These are phyloP conservation scores for Neofusicoccum cordaticola DNA, from an alignment of 2,329 filamentous ascomycete genomes.

Conservation along the genomic window DNA sequence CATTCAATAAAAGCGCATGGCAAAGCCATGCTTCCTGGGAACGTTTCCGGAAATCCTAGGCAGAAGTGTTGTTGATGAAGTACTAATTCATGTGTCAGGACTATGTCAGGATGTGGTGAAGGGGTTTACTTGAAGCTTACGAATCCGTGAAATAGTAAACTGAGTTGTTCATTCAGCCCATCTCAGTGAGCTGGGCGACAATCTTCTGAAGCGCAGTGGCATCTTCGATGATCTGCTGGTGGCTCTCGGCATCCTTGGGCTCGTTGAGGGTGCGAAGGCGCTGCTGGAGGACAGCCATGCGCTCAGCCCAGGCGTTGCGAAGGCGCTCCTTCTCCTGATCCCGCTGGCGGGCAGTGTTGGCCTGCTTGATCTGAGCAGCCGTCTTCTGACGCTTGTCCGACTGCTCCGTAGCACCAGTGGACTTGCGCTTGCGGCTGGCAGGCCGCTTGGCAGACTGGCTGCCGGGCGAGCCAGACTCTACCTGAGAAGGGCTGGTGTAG, in stretches of 20 bases:
- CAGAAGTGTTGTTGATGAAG: not conserved
- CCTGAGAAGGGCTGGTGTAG: slow-evolving; percentile 41
- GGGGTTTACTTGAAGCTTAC: slow-evolving; percentile 4
- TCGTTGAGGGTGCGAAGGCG: slow-evolving; percentile 30
- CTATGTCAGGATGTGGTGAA: not conserved
- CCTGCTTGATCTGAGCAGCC: slow-evolving; percentile 25
- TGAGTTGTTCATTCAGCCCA: slow-evolving; percentile 29
- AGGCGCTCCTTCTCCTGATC: slow-evolving; percentile 30
- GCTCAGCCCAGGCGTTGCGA: slow-evolving; percentile 31
- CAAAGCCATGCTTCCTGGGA: slow-evolving; percentile 13
- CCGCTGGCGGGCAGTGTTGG: slow-evolving; percentile 31
- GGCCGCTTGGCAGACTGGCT: slow-evolving; percentile 28
- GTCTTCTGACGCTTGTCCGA: slow-evolving; percentile 34
- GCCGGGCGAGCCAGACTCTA: slow-evolving; percentile 30
- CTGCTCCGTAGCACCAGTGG: slow-evolving; percentile 27
- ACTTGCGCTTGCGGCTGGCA: slow-evolving; percentile 35
- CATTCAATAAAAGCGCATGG: slow-evolving; percentile 14
- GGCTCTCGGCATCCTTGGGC: slow-evolving; percentile 34
- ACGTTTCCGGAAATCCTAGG: slow-evolving; percentile 6
- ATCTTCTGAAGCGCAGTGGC: slow-evolving; percentile 34
- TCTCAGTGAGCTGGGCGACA: slow-evolving; percentile 31
- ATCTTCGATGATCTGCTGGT: slow-evolving; percentile 35
- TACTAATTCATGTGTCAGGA: not conserved
- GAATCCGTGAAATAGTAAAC: not conserved
- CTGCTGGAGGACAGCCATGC: slow-evolving; percentile 35